Evolutionary conservation across 768 basidiomycete species (phyloP).

Genomic region (Tylopilus cervinicoccineus): DNA sequence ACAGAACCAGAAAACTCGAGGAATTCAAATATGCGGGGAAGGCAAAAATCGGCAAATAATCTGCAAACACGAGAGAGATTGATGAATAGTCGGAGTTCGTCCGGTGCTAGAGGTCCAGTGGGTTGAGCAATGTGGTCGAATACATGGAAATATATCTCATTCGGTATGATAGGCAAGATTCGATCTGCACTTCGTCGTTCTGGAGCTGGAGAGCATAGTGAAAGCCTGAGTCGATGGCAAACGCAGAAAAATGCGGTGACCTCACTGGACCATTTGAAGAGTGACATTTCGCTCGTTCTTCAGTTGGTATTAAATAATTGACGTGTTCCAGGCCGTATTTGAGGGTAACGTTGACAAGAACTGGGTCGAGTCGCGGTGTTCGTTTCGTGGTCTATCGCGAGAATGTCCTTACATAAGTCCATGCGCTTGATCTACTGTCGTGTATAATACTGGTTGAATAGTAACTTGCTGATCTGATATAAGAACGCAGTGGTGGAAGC

Average conservation of each 20-base stretch:
- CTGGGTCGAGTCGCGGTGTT: too few species aligned
- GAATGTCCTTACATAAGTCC: too few species aligned
- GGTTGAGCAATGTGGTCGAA: slow-evolving; percentile 31
- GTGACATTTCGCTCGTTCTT: too few species aligned
- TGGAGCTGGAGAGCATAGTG: slow-evolving; percentile 27
- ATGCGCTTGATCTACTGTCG: too few species aligned
- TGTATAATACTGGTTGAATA: too few species aligned
- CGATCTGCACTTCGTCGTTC: slow-evolving; percentile 11
- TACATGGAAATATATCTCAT: slow-evolving; percentile 42
- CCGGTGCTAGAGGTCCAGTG: slow-evolving; percentile 4
- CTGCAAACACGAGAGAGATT: slow-evolving; percentile 40
- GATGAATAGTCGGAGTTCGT: slow-evolving; percentile 10
- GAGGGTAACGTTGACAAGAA: too few species aligned
- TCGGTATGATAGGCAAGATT: slow-evolving; percentile 33
- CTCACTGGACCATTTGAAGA: slow-evolving; percentile 1
- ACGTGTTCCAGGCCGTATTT: too few species aligned
- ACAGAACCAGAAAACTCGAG: slow-evolving; percentile 23
- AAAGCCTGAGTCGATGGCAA: not conserved
- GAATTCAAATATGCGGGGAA: slow-evolving; percentile 38
- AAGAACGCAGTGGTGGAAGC: too few species aligned
- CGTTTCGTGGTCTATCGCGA: too few species aligned
- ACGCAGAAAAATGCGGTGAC: too few species aligned
- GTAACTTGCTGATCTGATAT: too few species aligned
- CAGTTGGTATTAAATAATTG: too few species aligned
- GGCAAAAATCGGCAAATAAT: slow-evolving; percentile 36